Conservation (phyloP, 192 early-diverging fungal species). For the Thamnidium elegans region DNA sequence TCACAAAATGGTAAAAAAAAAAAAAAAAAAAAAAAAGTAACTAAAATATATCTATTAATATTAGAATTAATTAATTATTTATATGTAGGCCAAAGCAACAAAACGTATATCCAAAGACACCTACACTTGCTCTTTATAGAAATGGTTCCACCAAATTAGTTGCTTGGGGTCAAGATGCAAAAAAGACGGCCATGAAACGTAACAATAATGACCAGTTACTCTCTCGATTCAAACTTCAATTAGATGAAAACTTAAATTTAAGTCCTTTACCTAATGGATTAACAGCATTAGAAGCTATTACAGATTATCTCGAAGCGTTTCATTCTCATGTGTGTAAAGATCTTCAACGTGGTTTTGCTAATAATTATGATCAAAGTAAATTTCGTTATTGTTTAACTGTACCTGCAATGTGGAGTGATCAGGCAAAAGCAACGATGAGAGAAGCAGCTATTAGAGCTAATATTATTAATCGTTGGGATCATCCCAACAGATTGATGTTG, state of each 20-base stretch:
- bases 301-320: slow-evolving; percentile 43
- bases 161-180: slow-evolving; percentile 43
- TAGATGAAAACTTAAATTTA: slow-evolving; percentile 39
- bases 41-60: not conserved
- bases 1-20: slow-evolving; percentile 47
- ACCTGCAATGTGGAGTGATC: slow-evolving; percentile 53
- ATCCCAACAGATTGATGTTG: slow-evolving; percentile 43
- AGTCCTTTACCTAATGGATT: slow-evolving; percentile 39
- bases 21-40: not conserved
- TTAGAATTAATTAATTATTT: not conserved
- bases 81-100: slow-evolving; percentile 39
- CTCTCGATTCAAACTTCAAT: slow-evolving; percentile 41
- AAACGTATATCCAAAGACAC: slow-evolving; percentile 43
- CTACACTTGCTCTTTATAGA: slow-evolving; percentile 42
- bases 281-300: slow-evolving; percentile 40
- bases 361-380: slow-evolving; percentile 42
- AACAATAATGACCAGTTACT: slow-evolving; percentile 40
- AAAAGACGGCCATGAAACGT: slow-evolving; percentile 34
- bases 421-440: slow-evolving; percentile 50
- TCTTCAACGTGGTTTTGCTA: slow-evolving; percentile 42
- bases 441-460: slow-evolving; percentile 48
- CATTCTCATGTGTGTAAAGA: slow-evolving; percentile 39
- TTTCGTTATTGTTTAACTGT: slow-evolving; percentile 49
- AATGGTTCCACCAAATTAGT: slow-evolving; percentile 41
- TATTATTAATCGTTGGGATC: slow-evolving; percentile 46